phyloP scores from a whole-genome alignment of 2,329 filamentous ascomycete species.

The Trichoderma sp. region DNA sequence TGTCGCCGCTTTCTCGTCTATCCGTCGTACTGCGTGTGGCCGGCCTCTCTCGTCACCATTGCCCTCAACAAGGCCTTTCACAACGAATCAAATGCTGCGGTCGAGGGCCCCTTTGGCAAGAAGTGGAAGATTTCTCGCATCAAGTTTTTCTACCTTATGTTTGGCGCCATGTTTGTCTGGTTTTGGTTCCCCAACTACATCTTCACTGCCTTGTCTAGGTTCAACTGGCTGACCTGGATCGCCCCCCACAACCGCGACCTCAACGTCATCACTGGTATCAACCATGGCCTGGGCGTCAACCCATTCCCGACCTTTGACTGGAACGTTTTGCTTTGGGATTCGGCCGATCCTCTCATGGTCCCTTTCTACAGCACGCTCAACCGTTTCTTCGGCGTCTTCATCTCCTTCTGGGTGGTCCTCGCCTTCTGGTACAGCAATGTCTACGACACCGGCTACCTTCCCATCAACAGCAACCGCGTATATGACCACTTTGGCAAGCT shows the following conservation, averaged over 20 bases:
- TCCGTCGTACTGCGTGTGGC: slow-evolving; percentile 57
- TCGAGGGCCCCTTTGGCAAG: slow-evolving; percentile 42
- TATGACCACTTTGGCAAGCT: slow-evolving; percentile 47
- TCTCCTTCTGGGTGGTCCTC: slow-evolving; percentile 53
- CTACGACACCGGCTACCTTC: slow-evolving; percentile 55
- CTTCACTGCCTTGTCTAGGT: slow-evolving; percentile 50
- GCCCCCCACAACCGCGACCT: slow-evolving; percentile 44
- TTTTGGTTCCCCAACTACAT: slow-evolving; percentile 59
- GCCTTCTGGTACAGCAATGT: slow-evolving; percentile 58
- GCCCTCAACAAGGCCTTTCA: slow-evolving; percentile 55
- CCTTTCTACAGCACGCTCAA: slow-evolving; percentile 61
- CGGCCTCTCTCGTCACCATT: slow-evolving; percentile 53
- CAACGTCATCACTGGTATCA: slow-evolving; percentile 43
- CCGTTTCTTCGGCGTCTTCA: slow-evolving; percentile 55
- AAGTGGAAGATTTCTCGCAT: slow-evolving; percentile 48
- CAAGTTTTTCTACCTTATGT: slow-evolving; percentile 51
- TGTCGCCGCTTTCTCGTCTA: slow-evolving; percentile 54
- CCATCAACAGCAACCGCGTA: slow-evolving; percentile 51
- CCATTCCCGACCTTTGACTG: slow-evolving; percentile 48
- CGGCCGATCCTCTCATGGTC: slow-evolving; percentile 45
- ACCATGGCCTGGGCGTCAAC: slow-evolving; percentile 46
- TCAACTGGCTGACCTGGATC: slow-evolving; percentile 59
- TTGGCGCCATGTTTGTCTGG: slow-evolving; percentile 53
- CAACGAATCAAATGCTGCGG: slow-evolving; percentile 40
- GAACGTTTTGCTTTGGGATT: slow-evolving; percentile 45